Evolutionary conservation across 192 early-diverging fungal genomes (phyloP).

Genomic region (Coemansia sp.): DNA sequence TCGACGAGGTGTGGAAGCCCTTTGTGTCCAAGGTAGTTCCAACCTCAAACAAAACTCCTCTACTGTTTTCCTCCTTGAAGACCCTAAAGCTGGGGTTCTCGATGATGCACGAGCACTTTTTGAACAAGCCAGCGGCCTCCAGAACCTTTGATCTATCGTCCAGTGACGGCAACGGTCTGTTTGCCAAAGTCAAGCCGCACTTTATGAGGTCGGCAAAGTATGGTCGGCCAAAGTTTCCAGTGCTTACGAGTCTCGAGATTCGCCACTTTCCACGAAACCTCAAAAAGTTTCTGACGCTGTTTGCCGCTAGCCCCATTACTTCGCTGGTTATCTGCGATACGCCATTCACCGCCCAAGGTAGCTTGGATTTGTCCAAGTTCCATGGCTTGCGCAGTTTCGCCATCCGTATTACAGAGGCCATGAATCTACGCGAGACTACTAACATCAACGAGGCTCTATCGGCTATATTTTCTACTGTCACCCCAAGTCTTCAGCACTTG

Average conservation of each 20-base stretch:
- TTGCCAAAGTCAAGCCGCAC: too few species aligned
- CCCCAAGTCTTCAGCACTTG: background rate
- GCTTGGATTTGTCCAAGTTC: constrained; percentile 2
- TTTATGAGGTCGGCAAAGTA: background rate
- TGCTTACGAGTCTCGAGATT: constrained; percentile 9
- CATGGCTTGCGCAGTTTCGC: background rate
- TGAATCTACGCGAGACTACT: background rate
- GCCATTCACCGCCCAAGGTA: background rate
- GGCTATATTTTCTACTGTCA: background rate
- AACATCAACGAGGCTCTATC: background rate
- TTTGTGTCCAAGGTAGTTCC: too few species aligned
- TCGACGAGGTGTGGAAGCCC: too few species aligned
- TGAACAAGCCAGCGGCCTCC: too few species aligned
- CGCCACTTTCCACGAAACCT: background rate
- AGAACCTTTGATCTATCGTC: too few species aligned
- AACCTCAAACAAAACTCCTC: too few species aligned
- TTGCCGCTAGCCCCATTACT: constrained; percentile 7
- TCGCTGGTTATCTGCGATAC: constrained; percentile 11
- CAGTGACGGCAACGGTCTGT: too few species aligned
- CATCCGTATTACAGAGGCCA: constrained; percentile 3
- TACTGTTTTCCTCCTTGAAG: too few species aligned
- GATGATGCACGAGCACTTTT: too few species aligned
- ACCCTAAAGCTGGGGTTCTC: too few species aligned
- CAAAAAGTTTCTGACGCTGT: background rate
- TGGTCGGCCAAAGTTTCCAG: constrained; percentile 10